Base-by-base conservation (phyloP, 2,329 filamentous ascomycete genomes). In the Alternaria consortialis region DNA sequence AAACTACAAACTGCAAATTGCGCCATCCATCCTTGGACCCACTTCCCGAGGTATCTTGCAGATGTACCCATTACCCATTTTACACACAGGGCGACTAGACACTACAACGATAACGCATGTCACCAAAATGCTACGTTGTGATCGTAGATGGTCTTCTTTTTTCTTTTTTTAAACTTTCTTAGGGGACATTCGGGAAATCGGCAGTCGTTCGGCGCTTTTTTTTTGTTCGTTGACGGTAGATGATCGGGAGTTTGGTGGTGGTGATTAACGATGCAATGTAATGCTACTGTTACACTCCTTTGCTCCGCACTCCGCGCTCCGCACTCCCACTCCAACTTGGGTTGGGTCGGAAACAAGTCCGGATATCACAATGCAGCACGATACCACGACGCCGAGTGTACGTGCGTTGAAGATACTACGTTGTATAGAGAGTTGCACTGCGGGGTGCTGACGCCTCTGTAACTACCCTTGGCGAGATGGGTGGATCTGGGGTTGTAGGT, bases 191-290 rank as follows among this genome's bases (percentile, higher is more conserved):
- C 31, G 46, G 17, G 13, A 32, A 29, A 7, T n/a, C 46, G 31
- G 46, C 20, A n/a, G 31, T 23, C 17, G 39, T 11, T 42, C 20
- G 39, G 46, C 31, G 27, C 12, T 9, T 47, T 9, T 13, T 48
- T 8, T 34, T 2, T 20, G 31, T 20, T 20, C 20, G 20, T 20
- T 20, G 2, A 15, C 12, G 12, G 31, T 20, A n/a, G 31, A 50
- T 25, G 17, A 9, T 50, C 7, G 31, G 31, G 15, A 3, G n/a
- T 34, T 4, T 50, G 46, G 20, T 36, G 12, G 32, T 47, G 29
- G 29, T 31, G 46, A 48, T 48, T 48, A 31, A 23, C 17, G 25
- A 48, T 48, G 46, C 46, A 48, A 48, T 48, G 46, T 48, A 48
- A 48, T 48, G 46, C 31, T 48, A 48, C 31, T 36, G 46, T 48